Conservation (phyloP, 176 grass and related monocot species). For the Phoenix dactylifera region DNA sequence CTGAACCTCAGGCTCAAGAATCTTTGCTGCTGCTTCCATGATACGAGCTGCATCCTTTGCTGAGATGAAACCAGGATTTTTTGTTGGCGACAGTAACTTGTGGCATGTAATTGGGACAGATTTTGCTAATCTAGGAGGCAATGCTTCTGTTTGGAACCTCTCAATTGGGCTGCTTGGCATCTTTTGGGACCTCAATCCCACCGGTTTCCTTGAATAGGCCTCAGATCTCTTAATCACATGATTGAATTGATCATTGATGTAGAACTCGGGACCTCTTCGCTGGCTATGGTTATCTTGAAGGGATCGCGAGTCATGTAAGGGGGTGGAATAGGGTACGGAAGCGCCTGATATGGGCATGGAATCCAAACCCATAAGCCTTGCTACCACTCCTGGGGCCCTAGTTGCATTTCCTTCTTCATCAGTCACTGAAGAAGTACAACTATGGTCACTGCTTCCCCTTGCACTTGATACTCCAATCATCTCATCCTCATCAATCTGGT, state of each 20-base stretch:
- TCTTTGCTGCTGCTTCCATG: constrained; percentile 80
- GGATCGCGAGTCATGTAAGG: constrained; percentile 40
- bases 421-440: constrained; percentile 60
- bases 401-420: constrained; percentile 59
- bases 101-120: constrained; percentile 32
- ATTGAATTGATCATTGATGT: constrained; percentile 28
- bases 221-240: constrained; percentile 32
- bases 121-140: constrained; percentile 48
- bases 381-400: constrained; percentile 67
- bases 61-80: constrained; percentile 60
- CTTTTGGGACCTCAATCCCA: constrained; percentile 59
- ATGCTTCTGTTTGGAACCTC: constrained; percentile 64
- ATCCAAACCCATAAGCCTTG: constrained; percentile 87
- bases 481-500: constrained; percentile 57
- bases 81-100: constrained; percentile 61
- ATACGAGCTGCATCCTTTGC: constrained; percentile 60
- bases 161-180: constrained; percentile 78
- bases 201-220: constrained; percentile 44
- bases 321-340: constrained; percentile 57
- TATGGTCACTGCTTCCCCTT: constrained; percentile 64
- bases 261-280: constrained; percentile 43
- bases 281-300: constrained; percentile 43
- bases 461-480: constrained; percentile 36
- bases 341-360: constrained; percentile 44
- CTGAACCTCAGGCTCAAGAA: constrained; percentile 60